Conservation (phyloP, 352 stramenopile species). For the Phytophthora parvispora region DNA sequence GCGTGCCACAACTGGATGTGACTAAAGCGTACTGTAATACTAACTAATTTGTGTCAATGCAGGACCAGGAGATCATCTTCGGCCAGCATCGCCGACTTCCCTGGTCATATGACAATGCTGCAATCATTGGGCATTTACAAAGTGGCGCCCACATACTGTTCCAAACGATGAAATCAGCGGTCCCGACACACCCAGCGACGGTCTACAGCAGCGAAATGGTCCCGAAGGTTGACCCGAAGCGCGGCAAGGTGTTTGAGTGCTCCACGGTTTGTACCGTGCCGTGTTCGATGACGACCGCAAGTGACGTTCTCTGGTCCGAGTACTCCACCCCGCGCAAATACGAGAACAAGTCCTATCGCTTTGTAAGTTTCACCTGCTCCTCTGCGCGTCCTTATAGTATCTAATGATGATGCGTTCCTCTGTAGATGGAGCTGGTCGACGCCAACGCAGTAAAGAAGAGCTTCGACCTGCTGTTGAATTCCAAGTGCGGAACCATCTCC, state of each 20-base stretch:
- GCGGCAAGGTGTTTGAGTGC: slow-evolving; percentile 20
- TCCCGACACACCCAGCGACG: background rate
- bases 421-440: slow-evolving; percentile 5
- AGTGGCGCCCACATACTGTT: slow-evolving; percentile 1
- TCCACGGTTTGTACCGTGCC: slow-evolving; percentile 4
- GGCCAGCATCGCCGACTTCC: background rate
- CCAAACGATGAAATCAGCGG: background rate
- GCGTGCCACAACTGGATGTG: background rate
- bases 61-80: slow-evolving; percentile 10
- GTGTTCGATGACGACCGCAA: slow-evolving; percentile 16
- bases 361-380: slow-evolving; percentile 6
- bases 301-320: slow-evolving; percentile 16
- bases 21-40: background rate
- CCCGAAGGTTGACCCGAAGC: slow-evolving; percentile 6
- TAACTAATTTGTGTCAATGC: background rate
- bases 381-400: no score
- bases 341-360: slow-evolving; percentile 16
- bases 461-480: slow-evolving; percentile 24
- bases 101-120: background rate
- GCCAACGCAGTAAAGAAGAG: slow-evolving; percentile 15
- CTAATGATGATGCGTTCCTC: no score
- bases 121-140: slow-evolving; percentile 6
- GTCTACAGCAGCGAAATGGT: slow-evolving; percentile 11
- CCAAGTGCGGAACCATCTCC: background rate
- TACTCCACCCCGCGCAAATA: slow-evolving; percentile 12